Conservation (phyloP, 2,329 filamentous ascomycete species). For the Harringtonia aguacate region DNA sequence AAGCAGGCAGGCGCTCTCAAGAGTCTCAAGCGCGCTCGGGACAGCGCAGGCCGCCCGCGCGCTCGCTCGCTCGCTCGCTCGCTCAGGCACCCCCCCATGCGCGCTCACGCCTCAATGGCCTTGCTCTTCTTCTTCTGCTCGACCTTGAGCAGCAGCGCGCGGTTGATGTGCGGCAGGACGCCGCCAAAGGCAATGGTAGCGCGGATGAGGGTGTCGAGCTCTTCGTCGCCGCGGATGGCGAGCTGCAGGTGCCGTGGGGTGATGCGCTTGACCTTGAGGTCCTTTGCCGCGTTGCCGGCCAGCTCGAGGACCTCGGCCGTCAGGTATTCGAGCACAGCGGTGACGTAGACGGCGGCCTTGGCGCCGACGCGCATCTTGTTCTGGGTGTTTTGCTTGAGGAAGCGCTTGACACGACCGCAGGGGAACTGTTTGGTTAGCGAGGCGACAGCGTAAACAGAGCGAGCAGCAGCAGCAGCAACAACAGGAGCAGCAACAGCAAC, state of each 20-base stretch:
- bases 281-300: conserved; percentile 96
- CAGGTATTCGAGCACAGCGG: conserved; percentile 94
- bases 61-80: too few species aligned
- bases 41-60: too few species aligned
- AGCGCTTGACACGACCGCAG: conserved; percentile 99
- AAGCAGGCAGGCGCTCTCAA: too few species aligned
- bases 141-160: conserved; percentile 59
- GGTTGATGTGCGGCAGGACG: conserved; percentile 98
- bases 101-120: conserved; percentile 20
- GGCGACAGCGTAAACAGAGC: too few species aligned
- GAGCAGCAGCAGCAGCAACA: too few species aligned
- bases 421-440: conserved; percentile 59
- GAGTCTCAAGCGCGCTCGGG: too few species aligned
- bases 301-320: conserved; percentile 97
- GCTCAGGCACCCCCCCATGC: too few species aligned
- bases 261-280: conserved; percentile 99
- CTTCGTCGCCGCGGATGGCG: conserved; percentile 95
- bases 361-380: conserved; percentile 99
- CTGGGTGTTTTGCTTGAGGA: conserved; percentile 97
- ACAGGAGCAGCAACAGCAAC: too few species aligned
- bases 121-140: conserved; percentile 30
- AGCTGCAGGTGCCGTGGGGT: conserved; percentile 96
- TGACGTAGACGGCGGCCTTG: conserved; percentile 97
- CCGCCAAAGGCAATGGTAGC: conserved; percentile 97
- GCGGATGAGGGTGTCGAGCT: conserved; percentile 92